A percentile compares a stretch with the other conserved stretches of the same genome.
Conservation (phyloP, 805 yeast genomes). For the Starmerella powellii region DNA sequence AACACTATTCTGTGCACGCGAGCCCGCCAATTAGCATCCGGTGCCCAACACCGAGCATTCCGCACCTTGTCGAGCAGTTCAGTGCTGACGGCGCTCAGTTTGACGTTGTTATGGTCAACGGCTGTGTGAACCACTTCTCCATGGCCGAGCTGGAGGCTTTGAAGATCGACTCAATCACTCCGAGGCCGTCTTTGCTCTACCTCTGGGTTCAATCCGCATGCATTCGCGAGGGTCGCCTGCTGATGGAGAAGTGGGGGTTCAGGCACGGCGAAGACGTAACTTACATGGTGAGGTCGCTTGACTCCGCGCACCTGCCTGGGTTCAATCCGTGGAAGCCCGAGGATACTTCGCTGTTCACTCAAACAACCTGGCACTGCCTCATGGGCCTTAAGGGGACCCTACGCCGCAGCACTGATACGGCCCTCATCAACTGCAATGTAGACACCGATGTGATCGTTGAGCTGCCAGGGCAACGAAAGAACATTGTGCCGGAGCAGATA, state of each 20-base stretch:
- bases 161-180: slow-evolving; percentile 51
- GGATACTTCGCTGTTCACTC: slow-evolving; percentile 43
- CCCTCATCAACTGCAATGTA: slow-evolving; percentile 80
- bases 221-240: slow-evolving; percentile 44
- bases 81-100: slow-evolving; percentile 47
- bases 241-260: slow-evolving; percentile 46
- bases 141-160: slow-evolving; percentile 40
- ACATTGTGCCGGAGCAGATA: slow-evolving; percentile 58
- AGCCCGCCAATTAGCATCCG: slow-evolving; percentile 56
- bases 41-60: slow-evolving; percentile 41
- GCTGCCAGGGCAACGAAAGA: slow-evolving; percentile 23
- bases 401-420: slow-evolving; percentile 69
- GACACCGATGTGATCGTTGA: slow-evolving; percentile 82
- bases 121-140: slow-evolving; percentile 44
- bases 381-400: slow-evolving; percentile 96
- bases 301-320: slow-evolving; percentile 55
- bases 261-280: slow-evolving; percentile 84
- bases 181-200: slow-evolving; percentile 76
- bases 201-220: slow-evolving; percentile 78
- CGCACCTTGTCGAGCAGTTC: slow-evolving; percentile 51
- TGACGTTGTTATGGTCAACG: slow-evolving; percentile 88
- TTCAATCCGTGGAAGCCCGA: slow-evolving; percentile 17
- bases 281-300: slow-evolving; percentile 56
- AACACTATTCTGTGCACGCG: slow-evolving; percentile 43
- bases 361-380: slow-evolving; percentile 85